Conservation (phyloP, 1,284 basidiomycete species). For the Malassezia cuniculi region DNA sequence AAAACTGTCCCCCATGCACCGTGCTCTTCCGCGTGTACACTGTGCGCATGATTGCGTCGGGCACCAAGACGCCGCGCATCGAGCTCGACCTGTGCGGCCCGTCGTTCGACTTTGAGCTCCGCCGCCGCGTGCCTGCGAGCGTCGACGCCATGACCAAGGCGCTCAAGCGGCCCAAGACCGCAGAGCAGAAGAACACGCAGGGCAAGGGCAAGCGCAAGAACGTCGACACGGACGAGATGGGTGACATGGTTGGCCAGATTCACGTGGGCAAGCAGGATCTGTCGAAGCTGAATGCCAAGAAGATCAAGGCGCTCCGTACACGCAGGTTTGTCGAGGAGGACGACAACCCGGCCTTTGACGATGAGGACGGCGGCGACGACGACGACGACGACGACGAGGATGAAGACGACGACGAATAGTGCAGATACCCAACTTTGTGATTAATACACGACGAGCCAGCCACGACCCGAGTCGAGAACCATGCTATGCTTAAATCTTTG, state of each 20-base stretch:
- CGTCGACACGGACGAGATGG: slow-evolving; percentile 94
- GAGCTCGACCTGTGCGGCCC: slow-evolving; percentile 83
- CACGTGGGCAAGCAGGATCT: slow-evolving; percentile 86
- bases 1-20: slow-evolving; percentile 49
- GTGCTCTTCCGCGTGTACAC: slow-evolving; percentile 84
- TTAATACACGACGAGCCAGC: too few relatives aligned
- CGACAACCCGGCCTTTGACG: slow-evolving; percentile 12
- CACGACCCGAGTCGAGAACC: too few relatives aligned
- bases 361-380: slow-evolving; percentile 18
- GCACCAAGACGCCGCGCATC: slow-evolving; percentile 47
- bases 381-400: slow-evolving; percentile 21
- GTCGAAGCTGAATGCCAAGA: slow-evolving; percentile 67
- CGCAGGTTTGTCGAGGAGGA: slow-evolving; percentile 23
- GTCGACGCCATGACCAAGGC: slow-evolving; percentile 67
- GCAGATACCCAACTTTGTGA: not conserved
- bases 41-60: slow-evolving; percentile 58
- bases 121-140: slow-evolving; percentile 63
- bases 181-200: slow-evolving; percentile 56
- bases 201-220: slow-evolving; percentile 68
- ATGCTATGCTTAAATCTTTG: too few relatives aligned
- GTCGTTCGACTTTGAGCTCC: slow-evolving; percentile 66
- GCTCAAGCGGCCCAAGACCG: slow-evolving; percentile 70
- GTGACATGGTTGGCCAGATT: slow-evolving; percentile 77
- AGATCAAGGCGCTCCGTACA: slow-evolving; percentile 67
- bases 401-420: not conserved